Evolutionary conservation across 1,284 basidiomycete species (phyloP).

Genomic region (Acaromyces ingoldii): DNA sequence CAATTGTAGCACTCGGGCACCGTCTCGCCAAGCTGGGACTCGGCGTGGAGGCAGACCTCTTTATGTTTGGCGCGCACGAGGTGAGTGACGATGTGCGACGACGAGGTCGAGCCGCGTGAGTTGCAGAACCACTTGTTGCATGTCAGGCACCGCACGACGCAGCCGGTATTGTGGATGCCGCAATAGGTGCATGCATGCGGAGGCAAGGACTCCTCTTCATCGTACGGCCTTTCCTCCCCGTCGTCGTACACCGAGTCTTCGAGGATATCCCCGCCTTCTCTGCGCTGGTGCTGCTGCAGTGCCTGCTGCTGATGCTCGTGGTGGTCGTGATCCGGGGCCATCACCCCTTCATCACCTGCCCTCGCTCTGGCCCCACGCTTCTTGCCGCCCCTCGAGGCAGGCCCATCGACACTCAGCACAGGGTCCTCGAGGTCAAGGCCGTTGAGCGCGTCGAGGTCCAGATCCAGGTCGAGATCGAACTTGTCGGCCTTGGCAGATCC

Average conservation of each 20-base stretch:
- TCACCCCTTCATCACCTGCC: background rate
- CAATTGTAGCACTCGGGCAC: slow-evolving; percentile 95
- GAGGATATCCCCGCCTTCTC: background rate
- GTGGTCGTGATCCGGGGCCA: no score
- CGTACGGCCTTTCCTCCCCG: slow-evolving; percentile 58
- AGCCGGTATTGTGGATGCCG: slow-evolving; percentile 95
- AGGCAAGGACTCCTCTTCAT: slow-evolving; percentile 62
- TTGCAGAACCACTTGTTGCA: slow-evolving; percentile 98
- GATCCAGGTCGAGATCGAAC: slow-evolving; percentile 35
- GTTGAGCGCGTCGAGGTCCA: slow-evolving; percentile 26
- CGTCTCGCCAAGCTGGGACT: slow-evolving; percentile 91
- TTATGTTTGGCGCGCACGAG: slow-evolving; percentile 98
- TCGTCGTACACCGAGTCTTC: slow-evolving; percentile 70
- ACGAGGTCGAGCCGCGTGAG: slow-evolving; percentile 94
- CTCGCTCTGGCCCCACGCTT: slow-evolving; percentile 12
- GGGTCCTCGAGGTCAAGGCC: slow-evolving; percentile 28
- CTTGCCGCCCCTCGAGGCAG: slow-evolving; percentile 5
- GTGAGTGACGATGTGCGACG: slow-evolving; percentile 93
- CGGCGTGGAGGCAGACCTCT: slow-evolving; percentile 92
- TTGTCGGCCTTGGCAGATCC: slow-evolving; percentile 5
- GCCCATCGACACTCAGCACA: slow-evolving; percentile 2
- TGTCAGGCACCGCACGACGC: slow-evolving; percentile 91
- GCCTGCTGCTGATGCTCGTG: no score
- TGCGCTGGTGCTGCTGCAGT: slow-evolving; percentile 2
- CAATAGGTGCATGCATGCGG: slow-evolving; percentile 62